Evolutionary conservation across 2,329 filamentous ascomycete species (phyloP).

Genomic region (Chaetothyriales sp.): DNA sequence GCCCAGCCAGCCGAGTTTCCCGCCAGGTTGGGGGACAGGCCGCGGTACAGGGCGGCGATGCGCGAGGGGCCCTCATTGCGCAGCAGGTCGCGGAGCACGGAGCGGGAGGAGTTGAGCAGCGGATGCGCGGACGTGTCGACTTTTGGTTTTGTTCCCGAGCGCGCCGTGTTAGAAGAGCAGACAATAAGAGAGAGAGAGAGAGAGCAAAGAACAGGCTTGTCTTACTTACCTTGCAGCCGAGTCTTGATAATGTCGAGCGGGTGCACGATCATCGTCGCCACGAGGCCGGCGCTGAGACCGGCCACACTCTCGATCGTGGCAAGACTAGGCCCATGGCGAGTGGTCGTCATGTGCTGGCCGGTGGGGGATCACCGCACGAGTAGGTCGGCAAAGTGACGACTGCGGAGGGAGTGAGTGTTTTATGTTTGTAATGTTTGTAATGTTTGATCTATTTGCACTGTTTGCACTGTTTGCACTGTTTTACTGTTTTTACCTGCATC

Average conservation of each 20-base stretch:
- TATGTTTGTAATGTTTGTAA: too few relatives aligned
- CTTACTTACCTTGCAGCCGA: constrained; percentile 61
- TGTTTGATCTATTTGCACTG: too few relatives aligned
- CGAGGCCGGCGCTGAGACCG: constrained; percentile 73
- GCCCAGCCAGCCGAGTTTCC: constrained; percentile 87
- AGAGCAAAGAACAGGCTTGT: not conserved
- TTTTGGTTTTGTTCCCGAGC: constrained; percentile 24
- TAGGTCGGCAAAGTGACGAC: constrained; percentile 1
- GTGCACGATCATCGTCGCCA: constrained; percentile 75
- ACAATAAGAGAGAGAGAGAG: constrained; percentile 20
- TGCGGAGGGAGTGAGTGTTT: constrained; percentile 1
- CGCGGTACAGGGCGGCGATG: constrained; percentile 59
- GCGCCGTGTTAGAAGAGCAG: constrained; percentile 1
- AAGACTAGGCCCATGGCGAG: constrained; percentile 48
- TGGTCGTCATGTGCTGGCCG: constrained; percentile 23
- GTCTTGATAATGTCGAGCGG: constrained; percentile 95
- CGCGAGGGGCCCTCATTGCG: constrained; percentile 42
- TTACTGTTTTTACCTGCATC: too few relatives aligned
- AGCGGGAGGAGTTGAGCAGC: constrained; percentile 39
- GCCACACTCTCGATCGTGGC: constrained; percentile 75
- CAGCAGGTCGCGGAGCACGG: constrained; percentile 37
- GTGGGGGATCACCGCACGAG: not conserved
- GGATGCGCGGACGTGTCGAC: constrained; percentile 35
- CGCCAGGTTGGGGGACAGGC: constrained; percentile 74
- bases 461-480: too few relatives aligned